These are phyloP conservation scores for Didymella pinodella DNA, from an alignment of 2,329 filamentous ascomycete species.

Conservation along the genomic window DNA sequence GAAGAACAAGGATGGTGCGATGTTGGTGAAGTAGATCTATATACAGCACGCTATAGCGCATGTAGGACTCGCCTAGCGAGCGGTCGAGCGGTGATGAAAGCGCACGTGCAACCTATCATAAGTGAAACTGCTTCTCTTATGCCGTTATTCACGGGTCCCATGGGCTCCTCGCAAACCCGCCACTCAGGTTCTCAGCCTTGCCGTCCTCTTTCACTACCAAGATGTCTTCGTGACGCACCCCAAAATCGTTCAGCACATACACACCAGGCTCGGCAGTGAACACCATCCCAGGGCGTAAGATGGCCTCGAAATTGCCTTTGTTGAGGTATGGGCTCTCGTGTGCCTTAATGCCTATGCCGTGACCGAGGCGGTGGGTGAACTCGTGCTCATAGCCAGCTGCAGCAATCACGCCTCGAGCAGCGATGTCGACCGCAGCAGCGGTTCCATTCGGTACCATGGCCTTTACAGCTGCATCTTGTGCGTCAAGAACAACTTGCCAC, in stretches of 20 bases:
- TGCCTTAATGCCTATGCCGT: conserved; percentile 72
- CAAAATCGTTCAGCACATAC: conserved; percentile 67
- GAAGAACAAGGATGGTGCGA: not conserved
- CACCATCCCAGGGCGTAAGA: conserved; percentile 65
- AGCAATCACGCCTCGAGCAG: conserved; percentile 65
- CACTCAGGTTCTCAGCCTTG: conserved; percentile 64
- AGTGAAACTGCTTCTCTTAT: not conserved
- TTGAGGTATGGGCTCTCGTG: conserved; percentile 72
- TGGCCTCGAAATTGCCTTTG: conserved; percentile 62
- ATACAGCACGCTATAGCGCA: not conserved
- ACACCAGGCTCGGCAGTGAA: conserved; percentile 72
- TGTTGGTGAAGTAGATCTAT: conserved; percentile 3
- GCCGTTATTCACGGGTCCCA: conserved; percentile 58
- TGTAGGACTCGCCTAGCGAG: conserved; percentile 3
- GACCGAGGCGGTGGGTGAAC: conserved; percentile 70
- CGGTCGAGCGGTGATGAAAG: not conserved
- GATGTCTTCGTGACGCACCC: conserved; percentile 69
- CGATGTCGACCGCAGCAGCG: conserved; percentile 68
- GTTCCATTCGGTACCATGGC: conserved; percentile 62
- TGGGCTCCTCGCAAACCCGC: conserved; percentile 59
- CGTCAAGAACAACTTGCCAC: conserved; percentile 69
- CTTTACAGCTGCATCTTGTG: conserved; percentile 63
- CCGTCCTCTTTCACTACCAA: conserved; percentile 64
- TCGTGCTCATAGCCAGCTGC: conserved; percentile 65
- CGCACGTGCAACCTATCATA: not conserved